Conservation (phyloP, 441 rosid species). For the Adansonia madagascariensis region DNA sequence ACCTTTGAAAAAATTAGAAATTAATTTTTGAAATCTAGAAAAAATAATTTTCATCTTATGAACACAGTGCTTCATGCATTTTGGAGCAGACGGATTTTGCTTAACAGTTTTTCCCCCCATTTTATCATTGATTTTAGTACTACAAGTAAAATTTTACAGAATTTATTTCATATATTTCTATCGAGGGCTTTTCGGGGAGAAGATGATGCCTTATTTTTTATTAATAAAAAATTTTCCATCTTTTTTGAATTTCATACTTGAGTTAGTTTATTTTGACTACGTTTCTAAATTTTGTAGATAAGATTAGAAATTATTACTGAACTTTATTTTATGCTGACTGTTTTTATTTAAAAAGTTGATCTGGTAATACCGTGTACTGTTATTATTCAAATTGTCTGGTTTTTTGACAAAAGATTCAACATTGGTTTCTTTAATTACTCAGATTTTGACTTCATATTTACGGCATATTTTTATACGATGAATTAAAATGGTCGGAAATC, state of each 20-base stretch:
- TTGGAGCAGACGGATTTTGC: not conserved
- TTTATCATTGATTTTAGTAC: not conserved
- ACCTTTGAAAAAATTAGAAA: conserved; percentile 15
- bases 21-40: conserved; percentile 4
- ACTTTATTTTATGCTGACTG: not conserved
- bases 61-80: not conserved
- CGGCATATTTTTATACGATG: not conserved
- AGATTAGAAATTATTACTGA: conserved; percentile 4
- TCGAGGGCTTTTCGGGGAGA: conserved; percentile 10
- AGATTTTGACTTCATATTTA: conserved; percentile 26
- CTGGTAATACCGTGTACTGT: conserved; percentile 27
- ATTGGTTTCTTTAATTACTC: conserved; percentile 19
- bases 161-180: not conserved
- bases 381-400: conserved; percentile 22
- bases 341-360: conserved; percentile 17
- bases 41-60: not conserved
- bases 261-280: conserved; percentile 7
- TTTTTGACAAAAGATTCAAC: conserved; percentile 30
- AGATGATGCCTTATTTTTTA: conserved; percentile 1
- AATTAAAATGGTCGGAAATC: conserved; percentile 7
- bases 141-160: not conserved
- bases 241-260: not conserved
- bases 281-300: conserved; percentile 22
- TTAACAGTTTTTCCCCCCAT: not conserved
- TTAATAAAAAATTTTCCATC: not conserved